A percentile compares a stretch with the other conserved stretches of the same genome.
phyloP scores from a whole-genome alignment of 768 basidiomycete species.

The Kwoniella mangroviensis region DNA sequence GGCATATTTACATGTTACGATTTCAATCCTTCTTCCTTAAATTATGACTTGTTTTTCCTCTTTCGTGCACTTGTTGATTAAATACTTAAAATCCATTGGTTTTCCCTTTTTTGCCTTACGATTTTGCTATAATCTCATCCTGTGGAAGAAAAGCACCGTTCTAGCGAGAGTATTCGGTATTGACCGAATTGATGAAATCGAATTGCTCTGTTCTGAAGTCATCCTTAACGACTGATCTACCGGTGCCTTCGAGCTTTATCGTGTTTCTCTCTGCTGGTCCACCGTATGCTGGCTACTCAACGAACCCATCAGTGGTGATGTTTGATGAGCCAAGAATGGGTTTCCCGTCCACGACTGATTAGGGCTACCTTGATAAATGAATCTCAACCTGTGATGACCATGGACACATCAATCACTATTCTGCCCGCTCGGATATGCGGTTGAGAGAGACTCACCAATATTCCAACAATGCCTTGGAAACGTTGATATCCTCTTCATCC shows the following conservation, averaged over 20 bases:
- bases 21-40: no score
- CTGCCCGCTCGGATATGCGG: not conserved
- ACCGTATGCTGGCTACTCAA: not conserved
- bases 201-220: slow-evolving; percentile 5
- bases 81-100: no score
- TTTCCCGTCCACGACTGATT: not conserved
- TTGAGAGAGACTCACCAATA: not conserved
- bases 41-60: no score
- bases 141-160: no score
- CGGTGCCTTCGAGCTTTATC: not conserved
- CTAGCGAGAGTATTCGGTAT: slow-evolving; percentile 6
- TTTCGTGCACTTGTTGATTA: no score
- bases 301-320: slow-evolving; percentile 7
- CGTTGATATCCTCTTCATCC: slow-evolving; percentile 7
- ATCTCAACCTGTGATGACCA: slow-evolving; percentile 1
- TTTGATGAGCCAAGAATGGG: not conserved
- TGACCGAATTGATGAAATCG: slow-evolving; percentile 8
- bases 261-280: slow-evolving; percentile 9
- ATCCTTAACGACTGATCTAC: slow-evolving; percentile 11
- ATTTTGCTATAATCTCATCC: no score
- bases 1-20: no score
- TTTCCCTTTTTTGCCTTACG: no score
- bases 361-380: slow-evolving; percentile 9
- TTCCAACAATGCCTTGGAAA: slow-evolving; percentile 8
- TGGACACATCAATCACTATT: not conserved